A percentile compares a stretch with the other conserved stretches of the same genome.
Evolutionary conservation across 495 filamentous ascomycete species (phyloP).

Genomic region (Haplographium delicatum): DNA sequence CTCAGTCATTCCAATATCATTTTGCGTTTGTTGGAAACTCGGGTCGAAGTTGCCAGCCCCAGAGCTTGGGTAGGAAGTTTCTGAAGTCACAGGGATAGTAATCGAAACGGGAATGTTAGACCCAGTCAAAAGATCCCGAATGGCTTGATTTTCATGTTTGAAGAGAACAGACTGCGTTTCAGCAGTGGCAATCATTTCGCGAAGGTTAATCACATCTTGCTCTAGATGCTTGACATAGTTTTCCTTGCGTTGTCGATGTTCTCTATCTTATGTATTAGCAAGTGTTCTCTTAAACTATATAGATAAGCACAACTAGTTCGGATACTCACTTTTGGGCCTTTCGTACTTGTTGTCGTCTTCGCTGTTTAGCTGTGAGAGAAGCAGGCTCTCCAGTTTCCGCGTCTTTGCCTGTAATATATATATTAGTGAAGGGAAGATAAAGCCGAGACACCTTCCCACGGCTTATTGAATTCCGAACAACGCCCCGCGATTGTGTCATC

Average conservation of each 20-base stretch:
- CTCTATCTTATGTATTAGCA: slow-evolving; percentile 12
- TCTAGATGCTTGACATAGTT: slow-evolving; percentile 48
- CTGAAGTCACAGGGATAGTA: not conserved
- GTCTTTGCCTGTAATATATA: slow-evolving; percentile 8
- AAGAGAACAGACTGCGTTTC: slow-evolving; percentile 27
- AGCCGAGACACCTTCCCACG: not conserved
- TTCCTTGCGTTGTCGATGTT: slow-evolving; percentile 47
- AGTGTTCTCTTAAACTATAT: not conserved
- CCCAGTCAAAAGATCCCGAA: slow-evolving; percentile 17
- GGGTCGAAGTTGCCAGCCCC: not conserved
- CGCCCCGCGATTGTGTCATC: too few species aligned
- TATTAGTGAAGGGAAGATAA: slow-evolving; percentile 1
- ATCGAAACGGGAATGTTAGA: slow-evolving; percentile 1
- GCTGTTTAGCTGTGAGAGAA: slow-evolving; percentile 30
- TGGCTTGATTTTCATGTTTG: slow-evolving; percentile 34
- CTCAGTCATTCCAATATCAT: not conserved
- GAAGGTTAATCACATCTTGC: slow-evolving; percentile 37
- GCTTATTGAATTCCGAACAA: too few species aligned
- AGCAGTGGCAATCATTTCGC: slow-evolving; percentile 36
- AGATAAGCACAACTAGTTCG: not conserved
- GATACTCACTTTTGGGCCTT: slow-evolving; percentile 39
- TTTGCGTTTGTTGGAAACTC: not conserved
- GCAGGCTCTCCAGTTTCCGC: slow-evolving; percentile 1
- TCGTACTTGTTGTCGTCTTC: slow-evolving; percentile 42
- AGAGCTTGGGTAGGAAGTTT: too few species aligned